These are phyloP conservation scores for Mucuna pruriens DNA, from an alignment of 306 rosid species.

Conservation along the genomic window DNA sequence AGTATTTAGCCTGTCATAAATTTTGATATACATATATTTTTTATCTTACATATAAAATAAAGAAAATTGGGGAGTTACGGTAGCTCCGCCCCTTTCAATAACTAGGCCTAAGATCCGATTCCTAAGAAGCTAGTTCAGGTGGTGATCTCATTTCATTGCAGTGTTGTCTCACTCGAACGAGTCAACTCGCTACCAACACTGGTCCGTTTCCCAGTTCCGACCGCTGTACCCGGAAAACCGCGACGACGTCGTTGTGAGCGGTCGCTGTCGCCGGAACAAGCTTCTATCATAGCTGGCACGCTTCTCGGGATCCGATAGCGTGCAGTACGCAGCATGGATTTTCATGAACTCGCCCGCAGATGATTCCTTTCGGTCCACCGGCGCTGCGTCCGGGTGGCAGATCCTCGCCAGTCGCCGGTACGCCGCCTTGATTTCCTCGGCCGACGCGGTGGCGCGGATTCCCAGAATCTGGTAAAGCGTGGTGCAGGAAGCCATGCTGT, in stretches of 20 bases:
- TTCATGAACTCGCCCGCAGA: conserved; percentile 68
- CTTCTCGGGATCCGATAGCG: conserved; percentile 75
- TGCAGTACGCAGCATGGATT: conserved; percentile 76
- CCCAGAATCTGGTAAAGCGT: conserved; percentile 80
- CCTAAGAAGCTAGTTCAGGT: background rate
- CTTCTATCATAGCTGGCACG: conserved; percentile 75
- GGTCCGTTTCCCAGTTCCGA: conserved; percentile 92
- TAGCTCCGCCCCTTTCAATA: no score
- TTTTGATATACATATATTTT: no score
- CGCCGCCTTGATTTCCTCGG: conserved; percentile 75
- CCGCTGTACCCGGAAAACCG: conserved; percentile 52
- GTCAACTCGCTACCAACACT: conserved; percentile 81
- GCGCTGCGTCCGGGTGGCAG: conserved; percentile 77
- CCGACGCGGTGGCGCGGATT: conserved; percentile 59
- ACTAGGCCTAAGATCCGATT: background rate
- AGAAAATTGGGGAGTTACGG: no score
- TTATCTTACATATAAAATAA: no score
- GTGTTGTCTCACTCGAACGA: background rate
- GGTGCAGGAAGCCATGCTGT: conserved; percentile 37
- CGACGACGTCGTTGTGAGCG: conserved; percentile 37
- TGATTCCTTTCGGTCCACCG: conserved; percentile 50
- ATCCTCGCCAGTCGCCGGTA: conserved; percentile 75
- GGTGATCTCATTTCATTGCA: background rate
- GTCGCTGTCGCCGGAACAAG: conserved; percentile 44
- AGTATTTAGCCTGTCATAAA: no score